A percentile compares a stretch with the other conserved stretches of the same genome.
These are phyloP conservation scores for Phylloporus scabripes DNA, from an alignment of 768 basidiomycete genomes.

Conservation along the genomic window DNA sequence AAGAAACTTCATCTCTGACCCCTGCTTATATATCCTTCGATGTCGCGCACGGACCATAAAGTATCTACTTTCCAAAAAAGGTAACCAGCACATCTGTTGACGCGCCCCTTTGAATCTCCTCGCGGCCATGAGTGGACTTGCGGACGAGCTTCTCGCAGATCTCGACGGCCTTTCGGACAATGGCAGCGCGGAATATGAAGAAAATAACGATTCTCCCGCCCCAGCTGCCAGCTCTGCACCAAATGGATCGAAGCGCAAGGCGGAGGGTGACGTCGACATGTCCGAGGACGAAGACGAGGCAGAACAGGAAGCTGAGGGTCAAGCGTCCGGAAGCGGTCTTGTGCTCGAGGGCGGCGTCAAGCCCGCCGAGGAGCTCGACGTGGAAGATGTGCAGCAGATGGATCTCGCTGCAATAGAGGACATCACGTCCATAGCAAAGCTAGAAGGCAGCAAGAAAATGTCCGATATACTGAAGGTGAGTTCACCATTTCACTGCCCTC, in stretches of 20 bases:
- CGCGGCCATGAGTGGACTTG: slow-evolving; percentile 66
- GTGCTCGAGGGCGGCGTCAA: slow-evolving; percentile 82
- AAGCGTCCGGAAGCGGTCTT: slow-evolving; percentile 46
- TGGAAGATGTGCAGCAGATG: slow-evolving; percentile 92
- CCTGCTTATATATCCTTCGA: slow-evolving; percentile 6
- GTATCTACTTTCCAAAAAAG: slow-evolving; percentile 1
- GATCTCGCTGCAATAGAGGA: slow-evolving; percentile 82
- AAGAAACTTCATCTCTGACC: neutral
- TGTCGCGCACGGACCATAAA: slow-evolving; percentile 16
- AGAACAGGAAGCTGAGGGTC: slow-evolving; percentile 34
- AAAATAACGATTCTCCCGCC: slow-evolving; percentile 29
- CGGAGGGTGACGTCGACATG: slow-evolving; percentile 48
- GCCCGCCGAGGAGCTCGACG: slow-evolving; percentile 95
- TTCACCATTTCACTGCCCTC: neutral
- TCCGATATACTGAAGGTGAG: slow-evolving; percentile 75
- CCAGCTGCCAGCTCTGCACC: slow-evolving; percentile 12
- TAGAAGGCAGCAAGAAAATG: slow-evolving; percentile 86
- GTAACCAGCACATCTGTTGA: neutral
- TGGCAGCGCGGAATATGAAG: slow-evolving; percentile 46
- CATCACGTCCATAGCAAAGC: slow-evolving; percentile 81
- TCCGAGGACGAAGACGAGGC: slow-evolving; percentile 49
- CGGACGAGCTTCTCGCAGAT: slow-evolving; percentile 90
- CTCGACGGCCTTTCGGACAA: slow-evolving; percentile 81
- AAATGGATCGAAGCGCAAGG: slow-evolving; percentile 60
- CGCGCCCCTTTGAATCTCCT: neutral